Conservation (phyloP, 192 early-diverging fungal genomes). For the Backusella macrospora region DNA sequence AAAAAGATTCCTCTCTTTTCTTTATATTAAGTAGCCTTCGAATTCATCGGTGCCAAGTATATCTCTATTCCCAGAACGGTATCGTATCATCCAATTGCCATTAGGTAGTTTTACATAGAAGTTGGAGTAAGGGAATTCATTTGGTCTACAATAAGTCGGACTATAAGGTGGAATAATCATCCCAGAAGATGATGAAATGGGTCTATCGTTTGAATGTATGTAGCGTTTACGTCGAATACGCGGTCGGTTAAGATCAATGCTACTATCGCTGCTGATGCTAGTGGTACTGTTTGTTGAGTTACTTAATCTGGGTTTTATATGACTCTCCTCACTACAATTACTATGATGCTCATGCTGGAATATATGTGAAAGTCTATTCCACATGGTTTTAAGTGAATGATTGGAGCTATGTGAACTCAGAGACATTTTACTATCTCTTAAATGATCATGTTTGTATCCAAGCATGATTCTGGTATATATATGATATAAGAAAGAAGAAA, state of each 20-base stretch:
- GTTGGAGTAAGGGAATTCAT: slow-evolving; percentile 43
- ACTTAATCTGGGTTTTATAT: not conserved
- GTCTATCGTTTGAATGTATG: slow-evolving; percentile 6
- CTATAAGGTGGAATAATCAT: slow-evolving; percentile 34
- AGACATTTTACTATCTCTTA: slow-evolving; percentile 6
- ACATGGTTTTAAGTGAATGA: not conserved
- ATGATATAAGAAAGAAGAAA: not conserved
- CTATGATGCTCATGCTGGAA: not conserved
- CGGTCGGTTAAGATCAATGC: not conserved
- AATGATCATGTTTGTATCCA: not conserved
- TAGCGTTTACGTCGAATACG: not conserved
- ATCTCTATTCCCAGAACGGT: slow-evolving; percentile 36
- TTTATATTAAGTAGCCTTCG: slow-evolving; percentile 42
- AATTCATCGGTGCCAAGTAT: slow-evolving; percentile 43
- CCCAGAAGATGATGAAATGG: not conserved
- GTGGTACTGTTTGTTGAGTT: not conserved
- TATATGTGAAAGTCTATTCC: slow-evolving; percentile 14
- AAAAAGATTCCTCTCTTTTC: not conserved
- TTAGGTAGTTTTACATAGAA: slow-evolving; percentile 41
- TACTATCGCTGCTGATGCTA: not conserved
- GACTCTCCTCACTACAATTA: not conserved
- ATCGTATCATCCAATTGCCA: slow-evolving; percentile 45
- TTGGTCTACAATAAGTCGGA: slow-evolving; percentile 33
- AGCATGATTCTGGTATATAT: not conserved
- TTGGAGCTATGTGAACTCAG: not conserved